A percentile compares a stretch with the other conserved stretches of the same genome.
These are phyloP conservation scores for Penicillium glabrum DNA, from an alignment of 2,329 filamentous ascomycete genomes.

Conservation along the genomic window DNA sequence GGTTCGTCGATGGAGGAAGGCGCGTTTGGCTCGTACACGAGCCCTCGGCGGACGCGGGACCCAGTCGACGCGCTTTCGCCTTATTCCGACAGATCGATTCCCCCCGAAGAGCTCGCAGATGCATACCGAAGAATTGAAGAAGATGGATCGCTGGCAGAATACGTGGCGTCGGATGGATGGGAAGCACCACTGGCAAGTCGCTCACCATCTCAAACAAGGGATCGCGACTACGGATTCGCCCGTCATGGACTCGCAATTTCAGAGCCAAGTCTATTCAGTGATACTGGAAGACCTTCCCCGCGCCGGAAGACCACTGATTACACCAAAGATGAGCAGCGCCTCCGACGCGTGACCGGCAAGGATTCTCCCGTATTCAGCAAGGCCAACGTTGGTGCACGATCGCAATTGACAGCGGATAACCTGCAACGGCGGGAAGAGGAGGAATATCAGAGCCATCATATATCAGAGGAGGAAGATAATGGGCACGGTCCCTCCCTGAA, in stretches of 20 bases:
- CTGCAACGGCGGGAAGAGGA: slow-evolving; percentile 37
- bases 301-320: slow-evolving; percentile 37
- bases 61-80: slow-evolving; percentile 30
- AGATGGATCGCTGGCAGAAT: slow-evolving; percentile 36
- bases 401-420: slow-evolving; percentile 36
- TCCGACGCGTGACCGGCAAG: slow-evolving; percentile 39
- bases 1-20: slow-evolving; percentile 28
- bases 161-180: slow-evolving; percentile 34
- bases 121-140: slow-evolving; percentile 42
- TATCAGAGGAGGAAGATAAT: slow-evolving; percentile 25
- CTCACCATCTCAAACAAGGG: slow-evolving; percentile 25
- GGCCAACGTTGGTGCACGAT: slow-evolving; percentile 31
- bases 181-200: slow-evolving; percentile 17
- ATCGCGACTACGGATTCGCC: slow-evolving; percentile 13
- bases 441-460: slow-evolving; percentile 7
- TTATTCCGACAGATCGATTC: slow-evolving; percentile 34
- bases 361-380: slow-evolving; percentile 43
- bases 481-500: slow-evolving; percentile 34
- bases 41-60: slow-evolving; percentile 30
- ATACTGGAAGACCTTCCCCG: slow-evolving; percentile 33
- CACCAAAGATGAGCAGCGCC: slow-evolving; percentile 38
- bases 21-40: slow-evolving; percentile 25
- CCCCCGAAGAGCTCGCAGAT: slow-evolving; percentile 40
- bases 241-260: slow-evolving; percentile 22
- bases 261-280: slow-evolving; percentile 36